Conservation (phyloP, 2,329 filamentous ascomycete genomes). For the Pseudocercospora fuligena region DNA sequence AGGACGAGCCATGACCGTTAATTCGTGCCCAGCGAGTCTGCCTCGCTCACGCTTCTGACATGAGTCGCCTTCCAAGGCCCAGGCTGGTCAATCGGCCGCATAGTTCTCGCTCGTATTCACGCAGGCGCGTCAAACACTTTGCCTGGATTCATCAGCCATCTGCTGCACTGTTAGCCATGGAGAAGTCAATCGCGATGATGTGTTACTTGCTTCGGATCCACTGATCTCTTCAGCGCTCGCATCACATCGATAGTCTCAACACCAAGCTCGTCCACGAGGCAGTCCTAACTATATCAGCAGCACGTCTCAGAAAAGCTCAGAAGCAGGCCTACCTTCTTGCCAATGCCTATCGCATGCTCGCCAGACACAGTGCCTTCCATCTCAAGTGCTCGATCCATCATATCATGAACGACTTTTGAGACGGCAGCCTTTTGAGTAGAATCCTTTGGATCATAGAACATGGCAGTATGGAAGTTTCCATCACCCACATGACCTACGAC, state of each 20-base stretch:
- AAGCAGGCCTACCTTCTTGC: constrained; percentile 25
- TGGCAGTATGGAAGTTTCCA: constrained; percentile 92
- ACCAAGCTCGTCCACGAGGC: constrained; percentile 28
- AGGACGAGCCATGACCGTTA: background rate
- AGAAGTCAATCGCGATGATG: background rate
- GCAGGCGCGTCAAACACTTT: constrained; percentile 28
- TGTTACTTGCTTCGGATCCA: constrained; percentile 26
- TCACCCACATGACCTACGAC: constrained; percentile 91
- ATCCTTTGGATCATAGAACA: constrained; percentile 79
- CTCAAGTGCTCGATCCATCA: constrained; percentile 86
- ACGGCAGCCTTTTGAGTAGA: constrained; percentile 75
- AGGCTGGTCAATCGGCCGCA: background rate
- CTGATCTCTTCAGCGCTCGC: constrained; percentile 26
- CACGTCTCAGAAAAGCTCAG: background rate
- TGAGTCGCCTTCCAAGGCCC: background rate
- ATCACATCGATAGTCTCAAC: constrained; percentile 28
- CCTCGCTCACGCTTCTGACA: background rate
- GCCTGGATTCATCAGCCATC: constrained; percentile 31
- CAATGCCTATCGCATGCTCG: constrained; percentile 32
- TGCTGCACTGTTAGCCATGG: constrained; percentile 2
- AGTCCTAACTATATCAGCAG: constrained; percentile 8
- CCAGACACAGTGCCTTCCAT: constrained; percentile 77
- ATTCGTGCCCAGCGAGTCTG: background rate
- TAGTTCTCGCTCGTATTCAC: background rate
- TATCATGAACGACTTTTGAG: constrained; percentile 78